These are phyloP conservation scores for Jimgerdemannia lactiflua DNA, from an alignment of 192 early-diverging fungal genomes.

Conservation along the genomic window DNA sequence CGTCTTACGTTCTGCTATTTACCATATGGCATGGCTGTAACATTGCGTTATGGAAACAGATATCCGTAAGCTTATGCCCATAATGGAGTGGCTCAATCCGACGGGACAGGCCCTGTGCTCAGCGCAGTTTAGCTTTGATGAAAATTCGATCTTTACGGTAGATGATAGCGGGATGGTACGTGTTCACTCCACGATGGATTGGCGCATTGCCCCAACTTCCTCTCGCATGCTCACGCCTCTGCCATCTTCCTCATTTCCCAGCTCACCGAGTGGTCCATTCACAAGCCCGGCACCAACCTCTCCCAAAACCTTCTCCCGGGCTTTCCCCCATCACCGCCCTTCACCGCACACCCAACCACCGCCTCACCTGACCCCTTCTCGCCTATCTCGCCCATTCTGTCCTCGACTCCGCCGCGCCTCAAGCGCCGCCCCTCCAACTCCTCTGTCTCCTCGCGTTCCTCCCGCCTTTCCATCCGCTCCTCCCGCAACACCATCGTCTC, in stretches of 20 bases:
- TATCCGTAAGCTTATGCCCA: constrained; percentile 45
- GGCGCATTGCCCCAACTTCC: not conserved
- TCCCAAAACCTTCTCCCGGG: constrained; percentile 34
- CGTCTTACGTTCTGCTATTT: too few species aligned
- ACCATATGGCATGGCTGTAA: not conserved
- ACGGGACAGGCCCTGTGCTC: constrained; percentile 34
- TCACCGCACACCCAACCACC: constrained; percentile 10
- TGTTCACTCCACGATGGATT: not conserved
- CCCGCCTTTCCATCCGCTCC: not conserved
- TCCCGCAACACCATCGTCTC: not conserved
- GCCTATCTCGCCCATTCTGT: not conserved
- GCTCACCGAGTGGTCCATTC: constrained; percentile 50
- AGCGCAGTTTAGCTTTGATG: constrained; percentile 62
- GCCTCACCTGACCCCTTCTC: not conserved
- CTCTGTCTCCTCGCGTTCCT: not conserved
- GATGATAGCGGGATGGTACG: constrained; percentile 33
- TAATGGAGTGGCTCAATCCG: constrained; percentile 52
- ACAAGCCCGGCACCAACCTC: constrained; percentile 43
- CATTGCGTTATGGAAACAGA: constrained; percentile 27
- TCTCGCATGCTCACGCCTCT: not conserved
- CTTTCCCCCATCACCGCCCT: constrained; percentile 37
- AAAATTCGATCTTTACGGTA: constrained; percentile 52
- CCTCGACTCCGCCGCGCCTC: not conserved
- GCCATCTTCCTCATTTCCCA: constrained; percentile 10
- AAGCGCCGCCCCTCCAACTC: constrained; percentile 4